These are phyloP conservation scores for Aspergillus sp. DNA, from an alignment of 2,329 filamentous ascomycete species.

Conservation along the genomic window DNA sequence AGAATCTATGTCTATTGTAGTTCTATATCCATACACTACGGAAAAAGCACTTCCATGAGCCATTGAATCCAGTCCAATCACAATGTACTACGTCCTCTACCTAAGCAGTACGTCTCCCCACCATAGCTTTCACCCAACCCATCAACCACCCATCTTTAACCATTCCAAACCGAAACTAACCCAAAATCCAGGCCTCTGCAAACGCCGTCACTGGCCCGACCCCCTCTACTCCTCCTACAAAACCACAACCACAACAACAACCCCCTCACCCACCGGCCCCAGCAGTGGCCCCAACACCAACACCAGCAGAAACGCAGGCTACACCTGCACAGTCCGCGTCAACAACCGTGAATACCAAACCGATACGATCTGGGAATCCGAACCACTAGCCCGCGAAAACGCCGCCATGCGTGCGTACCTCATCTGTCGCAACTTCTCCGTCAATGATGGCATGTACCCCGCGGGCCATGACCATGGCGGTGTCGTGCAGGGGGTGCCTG, in stretches of 20 bases:
- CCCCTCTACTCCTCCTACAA: slow-evolving; percentile 80
- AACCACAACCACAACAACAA: slow-evolving; percentile 45
- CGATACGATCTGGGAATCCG: slow-evolving; percentile 74
- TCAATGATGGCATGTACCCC: slow-evolving; percentile 84
- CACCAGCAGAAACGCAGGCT: slow-evolving; percentile 46
- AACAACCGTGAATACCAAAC: slow-evolving; percentile 97
- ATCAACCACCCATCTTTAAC: not conserved
- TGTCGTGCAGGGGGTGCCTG: slow-evolving; percentile 55
- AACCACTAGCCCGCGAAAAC: slow-evolving; percentile 79
- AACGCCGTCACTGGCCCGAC: slow-evolving; percentile 87
- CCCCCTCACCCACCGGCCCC: not conserved
- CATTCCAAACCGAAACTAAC: not conserved
- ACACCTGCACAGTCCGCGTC: slow-evolving; percentile 83
- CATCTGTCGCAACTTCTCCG: slow-evolving; percentile 95
- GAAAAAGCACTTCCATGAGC: too few relatives aligned
- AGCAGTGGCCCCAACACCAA: too few relatives aligned
- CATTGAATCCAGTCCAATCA: slow-evolving; percentile 3
- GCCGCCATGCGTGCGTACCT: slow-evolving; percentile 94
- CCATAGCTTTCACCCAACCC: not conserved
- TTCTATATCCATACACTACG: too few relatives aligned
- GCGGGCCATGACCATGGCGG: slow-evolving; percentile 49
- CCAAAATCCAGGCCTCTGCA: slow-evolving; percentile 67
- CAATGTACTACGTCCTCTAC: slow-evolving; percentile 54
- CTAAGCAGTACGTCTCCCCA: slow-evolving; percentile 60
- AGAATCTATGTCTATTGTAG: too few relatives aligned